Evolutionary conservation across 2,329 filamentous ascomycete species (phyloP).

Genomic region (Hymenoscyphus occultus): DNA sequence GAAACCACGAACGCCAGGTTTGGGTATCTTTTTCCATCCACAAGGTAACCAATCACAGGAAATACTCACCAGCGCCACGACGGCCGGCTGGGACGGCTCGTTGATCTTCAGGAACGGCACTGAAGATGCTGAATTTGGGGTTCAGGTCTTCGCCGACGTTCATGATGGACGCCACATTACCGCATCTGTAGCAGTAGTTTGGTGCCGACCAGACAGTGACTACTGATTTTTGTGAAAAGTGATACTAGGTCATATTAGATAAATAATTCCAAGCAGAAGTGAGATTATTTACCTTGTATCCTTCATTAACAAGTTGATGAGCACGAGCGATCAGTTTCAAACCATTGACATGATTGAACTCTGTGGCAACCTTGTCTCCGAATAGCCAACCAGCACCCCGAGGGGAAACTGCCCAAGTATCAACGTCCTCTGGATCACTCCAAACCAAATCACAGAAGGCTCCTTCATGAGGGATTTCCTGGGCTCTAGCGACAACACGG

Average conservation of each 20-base stretch:
- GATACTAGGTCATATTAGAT: conserved; percentile 58
- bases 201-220: conserved; percentile 66
- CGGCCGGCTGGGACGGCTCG: conserved; percentile 73
- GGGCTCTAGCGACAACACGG: conserved; percentile 68
- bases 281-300: conserved; percentile 58
- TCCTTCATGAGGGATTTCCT: conserved; percentile 74
- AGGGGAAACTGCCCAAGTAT: conserved; percentile 68
- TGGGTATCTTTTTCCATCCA: neutral
- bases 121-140: conserved; percentile 90
- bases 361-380: conserved; percentile 65
- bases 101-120: conserved; percentile 81
- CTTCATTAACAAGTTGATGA: conserved; percentile 74
- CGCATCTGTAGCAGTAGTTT: conserved; percentile 47
- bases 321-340: conserved; percentile 69
- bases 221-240: conserved; percentile 91
- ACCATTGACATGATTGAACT: conserved; percentile 76
- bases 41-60: conserved; percentile 43
- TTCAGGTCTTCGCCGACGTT: conserved; percentile 81
- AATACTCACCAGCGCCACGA: conserved; percentile 67
- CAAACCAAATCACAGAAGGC: conserved; percentile 76
- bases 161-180: conserved; percentile 74
- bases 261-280: conserved; percentile 5
- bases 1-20: conserved; percentile 6
- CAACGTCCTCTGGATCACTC: conserved; percentile 71
- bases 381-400: conserved; percentile 58